Conservation (phyloP, 2,329 filamentous ascomycete species). For the Aphanoascus verrucosus region DNA sequence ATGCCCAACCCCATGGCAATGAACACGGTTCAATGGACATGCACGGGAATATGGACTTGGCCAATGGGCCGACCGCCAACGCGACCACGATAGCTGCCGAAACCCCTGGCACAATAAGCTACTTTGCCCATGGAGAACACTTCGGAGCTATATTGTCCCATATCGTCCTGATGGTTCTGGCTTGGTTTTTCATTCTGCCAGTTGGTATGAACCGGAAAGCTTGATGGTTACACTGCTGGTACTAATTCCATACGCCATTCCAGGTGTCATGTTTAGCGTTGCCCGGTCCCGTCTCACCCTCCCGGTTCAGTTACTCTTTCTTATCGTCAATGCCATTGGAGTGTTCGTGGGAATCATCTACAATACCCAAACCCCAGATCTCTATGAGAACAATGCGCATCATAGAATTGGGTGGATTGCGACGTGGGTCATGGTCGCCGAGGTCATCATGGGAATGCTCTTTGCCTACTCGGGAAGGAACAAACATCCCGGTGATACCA, state of each 20-base stretch:
- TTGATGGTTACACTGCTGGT: conserved; percentile 9
- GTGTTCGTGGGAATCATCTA: conserved; percentile 59
- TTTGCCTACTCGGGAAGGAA: conserved; percentile 48
- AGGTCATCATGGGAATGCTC: conserved; percentile 58
- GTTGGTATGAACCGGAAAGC: conserved; percentile 46
- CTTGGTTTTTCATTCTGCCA: conserved; percentile 64
- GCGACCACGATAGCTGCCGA: conserved; percentile 19
- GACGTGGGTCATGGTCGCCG: conserved; percentile 59
- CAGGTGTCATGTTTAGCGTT: conserved; percentile 77
- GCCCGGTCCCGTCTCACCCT: conserved; percentile 66
- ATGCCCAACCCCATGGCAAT: conserved; percentile 26
- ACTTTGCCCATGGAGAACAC: conserved; percentile 35
- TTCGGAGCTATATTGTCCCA: conserved; percentile 52
- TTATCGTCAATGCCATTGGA: conserved; percentile 53
- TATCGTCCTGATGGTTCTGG: conserved; percentile 57
- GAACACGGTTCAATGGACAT: conserved; percentile 26
- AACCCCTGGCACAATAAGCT: conserved; percentile 30
- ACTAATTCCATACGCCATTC: conserved; percentile 10
- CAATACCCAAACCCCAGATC: conserved; percentile 68
- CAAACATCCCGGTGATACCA: conserved; percentile 19
- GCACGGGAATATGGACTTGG: conserved; percentile 19
- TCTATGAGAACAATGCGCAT: conserved; percentile 82
- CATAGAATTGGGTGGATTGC: conserved; percentile 78
- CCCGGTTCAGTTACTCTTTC: conserved; percentile 56
- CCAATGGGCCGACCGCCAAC: conserved; percentile 15